These are phyloP conservation scores for Parmales sp. DNA, from an alignment of 108 stramenopile genomes.

Conservation along the genomic window DNA sequence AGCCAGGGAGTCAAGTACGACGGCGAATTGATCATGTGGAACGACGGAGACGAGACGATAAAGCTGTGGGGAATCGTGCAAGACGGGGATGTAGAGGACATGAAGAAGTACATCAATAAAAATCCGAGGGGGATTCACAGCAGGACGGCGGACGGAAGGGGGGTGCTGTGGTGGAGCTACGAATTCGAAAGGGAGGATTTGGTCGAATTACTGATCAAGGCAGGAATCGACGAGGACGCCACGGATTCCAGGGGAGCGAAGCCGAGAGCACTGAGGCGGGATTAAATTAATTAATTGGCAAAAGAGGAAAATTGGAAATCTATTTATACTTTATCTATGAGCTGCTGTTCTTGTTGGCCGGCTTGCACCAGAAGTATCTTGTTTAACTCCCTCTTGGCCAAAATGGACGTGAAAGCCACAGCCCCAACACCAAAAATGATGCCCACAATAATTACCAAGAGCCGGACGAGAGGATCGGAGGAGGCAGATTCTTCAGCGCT, in stretches of 20 bases:
- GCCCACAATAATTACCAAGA: slow-evolving; percentile 38
- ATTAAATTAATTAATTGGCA: too few species aligned
- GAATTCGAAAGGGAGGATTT: not conserved
- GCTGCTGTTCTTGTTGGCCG: too few species aligned
- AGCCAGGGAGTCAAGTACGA: too few species aligned
- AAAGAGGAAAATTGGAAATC: too few species aligned
- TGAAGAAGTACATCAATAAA: not conserved
- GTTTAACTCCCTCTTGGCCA: slow-evolving; percentile 57
- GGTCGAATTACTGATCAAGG: not conserved
- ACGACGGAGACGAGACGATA: not conserved
- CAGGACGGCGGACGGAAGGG: slow-evolving; percentile 3
- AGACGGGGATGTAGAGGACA: not conserved
- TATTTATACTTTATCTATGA: too few species aligned
- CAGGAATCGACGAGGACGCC: not conserved
- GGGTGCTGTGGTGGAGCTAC: slow-evolving; percentile 12
- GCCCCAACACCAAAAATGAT: slow-evolving; percentile 46
- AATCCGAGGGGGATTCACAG: not conserved
- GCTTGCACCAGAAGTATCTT: slow-evolving; percentile 33
- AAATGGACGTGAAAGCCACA: slow-evolving; percentile 46
- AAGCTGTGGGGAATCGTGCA: not conserved
- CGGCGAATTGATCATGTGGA: too few species aligned
- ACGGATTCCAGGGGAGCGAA: too few species aligned
- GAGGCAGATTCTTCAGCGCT: slow-evolving; percentile 13
- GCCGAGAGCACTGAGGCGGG: too few species aligned
- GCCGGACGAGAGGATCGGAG: not conserved